phyloP scores from a whole-genome alignment of 345 rosid species.

The Euphorbia peplus region DNA sequence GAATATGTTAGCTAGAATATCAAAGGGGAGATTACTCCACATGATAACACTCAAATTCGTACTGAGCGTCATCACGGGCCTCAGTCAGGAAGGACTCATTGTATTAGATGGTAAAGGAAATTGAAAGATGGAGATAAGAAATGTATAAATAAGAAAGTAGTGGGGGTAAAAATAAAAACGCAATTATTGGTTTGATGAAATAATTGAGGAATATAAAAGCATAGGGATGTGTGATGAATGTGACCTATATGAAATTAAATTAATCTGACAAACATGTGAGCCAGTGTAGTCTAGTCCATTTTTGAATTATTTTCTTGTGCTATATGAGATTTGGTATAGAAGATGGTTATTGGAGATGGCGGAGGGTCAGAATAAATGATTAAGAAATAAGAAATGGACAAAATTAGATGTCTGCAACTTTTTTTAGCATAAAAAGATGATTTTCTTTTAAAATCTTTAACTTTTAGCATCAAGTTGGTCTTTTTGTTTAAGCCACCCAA shows the following conservation, averaged over 20 bases:
- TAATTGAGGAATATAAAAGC: slow-evolving; percentile 12
- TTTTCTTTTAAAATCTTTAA: too few relatives aligned
- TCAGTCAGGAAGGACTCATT: too few relatives aligned
- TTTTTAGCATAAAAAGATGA: too few relatives aligned
- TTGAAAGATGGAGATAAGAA: too few relatives aligned
- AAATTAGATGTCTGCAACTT: background rate
- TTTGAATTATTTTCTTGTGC: slow-evolving; percentile 4
- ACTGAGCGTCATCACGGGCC: too few relatives aligned
- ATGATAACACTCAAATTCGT: slow-evolving; percentile 9
- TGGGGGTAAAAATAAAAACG: background rate
- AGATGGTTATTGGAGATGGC: slow-evolving; percentile 22
- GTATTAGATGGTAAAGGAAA: too few relatives aligned
- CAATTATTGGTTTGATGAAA: slow-evolving; percentile 33
- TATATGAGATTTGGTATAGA: background rate
- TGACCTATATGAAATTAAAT: too few relatives aligned
- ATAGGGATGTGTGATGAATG: slow-evolving; percentile 31
- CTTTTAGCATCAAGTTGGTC: too few relatives aligned
- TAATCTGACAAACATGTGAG: slow-evolving; percentile 25
- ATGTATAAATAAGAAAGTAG: too few relatives aligned
- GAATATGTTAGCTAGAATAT: slow-evolving; percentile 40
- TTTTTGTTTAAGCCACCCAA: too few relatives aligned
- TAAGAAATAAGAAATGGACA: slow-evolving; percentile 5
- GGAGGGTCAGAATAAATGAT: slow-evolving; percentile 13
- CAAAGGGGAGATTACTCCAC: slow-evolving; percentile 54
- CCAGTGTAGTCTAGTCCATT: background rate